Base-by-base conservation (phyloP, 2,329 filamentous ascomycete genomes). In the Trichocomaceae sp. region DNA sequence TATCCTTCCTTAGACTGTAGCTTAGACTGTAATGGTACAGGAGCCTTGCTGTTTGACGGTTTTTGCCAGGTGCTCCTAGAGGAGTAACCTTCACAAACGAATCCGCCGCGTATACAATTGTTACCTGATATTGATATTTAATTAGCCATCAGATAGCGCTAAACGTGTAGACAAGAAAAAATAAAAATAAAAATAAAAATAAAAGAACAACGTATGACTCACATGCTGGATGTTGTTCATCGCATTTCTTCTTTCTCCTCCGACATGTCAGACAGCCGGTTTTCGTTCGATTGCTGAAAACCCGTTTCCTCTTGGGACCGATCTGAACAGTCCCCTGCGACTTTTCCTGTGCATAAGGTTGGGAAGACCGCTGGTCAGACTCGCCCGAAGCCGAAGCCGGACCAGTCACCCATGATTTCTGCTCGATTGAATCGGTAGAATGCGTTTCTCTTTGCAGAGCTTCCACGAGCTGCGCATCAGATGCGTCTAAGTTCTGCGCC, bases 241-340 rank as follows among this genome's bases (percentile, higher is more conserved):
- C 92, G 67, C 93, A 97, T 74, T 97, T 97, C 83, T 97, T 97
- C 80, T 97, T 97, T 57, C 92, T 82, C 67, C 83, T 83, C 57
- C 92, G 82, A 69, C 92, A 97, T 5, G 92, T 97, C 72, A 95
- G 83, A 70, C 92, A 97, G 31, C 91, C 90, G 9, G 91, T 96
- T 75, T 97, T 97, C 19, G 92, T 96, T 57, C 92, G 82, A 71
- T 96, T 96, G 74, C 90, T 95, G 66, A 96, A 97, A 66, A 77
- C 74, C 19, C 77, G 70, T 57, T 79, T 79, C 56, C 77, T 69
- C 60, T 78, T 74, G 13, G 70, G 66, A 56, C 72, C 66, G 54
- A 72, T 62, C 65, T 73, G 69, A 57, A 71, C 62, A 26, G 72
- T 65, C 31, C 66, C 55, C 35, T 66, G 61, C 48, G 69, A 54